Evolutionary conservation across 495 filamentous ascomycete species (phyloP).

Genomic region (Aspergillus bridgeri): DNA sequence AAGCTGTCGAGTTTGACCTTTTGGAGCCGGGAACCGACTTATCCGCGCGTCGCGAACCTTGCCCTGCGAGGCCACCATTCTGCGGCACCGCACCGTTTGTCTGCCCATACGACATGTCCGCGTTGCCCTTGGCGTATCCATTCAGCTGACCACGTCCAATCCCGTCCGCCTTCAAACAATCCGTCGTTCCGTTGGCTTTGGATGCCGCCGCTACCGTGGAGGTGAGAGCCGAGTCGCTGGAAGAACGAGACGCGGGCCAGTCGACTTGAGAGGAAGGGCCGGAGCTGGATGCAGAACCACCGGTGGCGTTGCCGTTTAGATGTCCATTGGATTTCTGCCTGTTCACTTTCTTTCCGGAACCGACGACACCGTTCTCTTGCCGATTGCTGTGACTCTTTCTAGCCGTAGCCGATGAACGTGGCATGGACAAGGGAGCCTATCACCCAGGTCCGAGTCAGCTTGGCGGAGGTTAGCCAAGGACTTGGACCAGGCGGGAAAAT

Average conservation of each 20-base stretch:
- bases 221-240: conserved; percentile 37
- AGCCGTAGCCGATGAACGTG: conserved; percentile 68
- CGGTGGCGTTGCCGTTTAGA: conserved; percentile 54
- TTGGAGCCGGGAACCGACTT: conserved; percentile 47
- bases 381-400: conserved; percentile 63
- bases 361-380: conserved; percentile 84
- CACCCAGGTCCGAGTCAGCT: conserved; percentile 52
- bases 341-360: conserved; percentile 75
- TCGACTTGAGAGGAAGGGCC: conserved; percentile 45
- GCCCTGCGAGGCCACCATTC: conserved; percentile 31
- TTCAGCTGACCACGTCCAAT: conserved; percentile 38
- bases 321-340: conserved; percentile 63
- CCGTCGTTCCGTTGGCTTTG: conserved; percentile 27
- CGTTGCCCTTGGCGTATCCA: conserved; percentile 37
- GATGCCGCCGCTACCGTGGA: conserved; percentile 38
- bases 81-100: conserved; percentile 34
- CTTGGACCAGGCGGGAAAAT: conserved; percentile 45
- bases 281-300: conserved; percentile 42
- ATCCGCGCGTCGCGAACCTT: conserved; percentile 35
- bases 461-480: conserved; percentile 51
- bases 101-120: conserved; percentile 40
- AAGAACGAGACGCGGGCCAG: conserved; percentile 38
- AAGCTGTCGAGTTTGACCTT: conserved; percentile 59
- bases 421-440: conserved; percentile 58
- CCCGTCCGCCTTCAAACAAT: conserved; percentile 34